Percentiles rank a stretch among this genome's conserved stretches.
Conservation (phyloP, 768 basidiomycete species). For the Lactarius akahatsu region DNA sequence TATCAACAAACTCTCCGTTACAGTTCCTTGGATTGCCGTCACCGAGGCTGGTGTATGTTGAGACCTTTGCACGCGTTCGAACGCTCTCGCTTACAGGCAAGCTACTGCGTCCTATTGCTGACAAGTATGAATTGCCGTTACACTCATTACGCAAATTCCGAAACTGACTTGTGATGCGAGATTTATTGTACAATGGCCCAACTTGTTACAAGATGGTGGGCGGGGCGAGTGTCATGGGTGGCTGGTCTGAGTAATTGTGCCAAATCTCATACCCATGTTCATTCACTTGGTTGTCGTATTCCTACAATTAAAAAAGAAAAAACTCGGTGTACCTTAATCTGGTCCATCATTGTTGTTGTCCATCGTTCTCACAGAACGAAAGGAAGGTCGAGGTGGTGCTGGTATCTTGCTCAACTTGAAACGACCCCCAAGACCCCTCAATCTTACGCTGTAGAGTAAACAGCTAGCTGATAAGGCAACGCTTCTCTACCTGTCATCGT, state of each 20-base stretch:
- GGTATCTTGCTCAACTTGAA: not conserved
- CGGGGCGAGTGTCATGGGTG: conserved; percentile 59
- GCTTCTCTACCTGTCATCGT: not conserved
- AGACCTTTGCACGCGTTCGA: conserved; percentile 88
- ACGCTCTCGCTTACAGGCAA: conserved; percentile 82
- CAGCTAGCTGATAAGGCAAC: not conserved
- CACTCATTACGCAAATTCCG: not conserved
- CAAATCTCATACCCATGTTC: not conserved
- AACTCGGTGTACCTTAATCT: not conserved
- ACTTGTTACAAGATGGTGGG: conserved; percentile 43
- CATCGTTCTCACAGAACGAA: not conserved
- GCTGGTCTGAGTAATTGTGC: conserved; percentile 50
- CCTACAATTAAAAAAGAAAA: not conserved
- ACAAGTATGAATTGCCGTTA: conserved; percentile 51
- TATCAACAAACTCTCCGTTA: conserved; percentile 1
- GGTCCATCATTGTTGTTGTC: not conserved
- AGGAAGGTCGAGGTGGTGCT: not conserved
- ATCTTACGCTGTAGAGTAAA: not conserved
- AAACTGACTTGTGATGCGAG: conserved; percentile 39
- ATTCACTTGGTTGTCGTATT: not conserved
- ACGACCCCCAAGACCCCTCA: not conserved
- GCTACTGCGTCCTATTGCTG: conserved; percentile 76
- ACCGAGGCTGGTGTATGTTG: conserved; percentile 81
- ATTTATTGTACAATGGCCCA: conserved; percentile 91
- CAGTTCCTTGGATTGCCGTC: conserved; percentile 75